These are phyloP conservation scores for Aureobasidium sp. DNA, from an alignment of 2,329 filamentous ascomycete species.

Conservation along the genomic window DNA sequence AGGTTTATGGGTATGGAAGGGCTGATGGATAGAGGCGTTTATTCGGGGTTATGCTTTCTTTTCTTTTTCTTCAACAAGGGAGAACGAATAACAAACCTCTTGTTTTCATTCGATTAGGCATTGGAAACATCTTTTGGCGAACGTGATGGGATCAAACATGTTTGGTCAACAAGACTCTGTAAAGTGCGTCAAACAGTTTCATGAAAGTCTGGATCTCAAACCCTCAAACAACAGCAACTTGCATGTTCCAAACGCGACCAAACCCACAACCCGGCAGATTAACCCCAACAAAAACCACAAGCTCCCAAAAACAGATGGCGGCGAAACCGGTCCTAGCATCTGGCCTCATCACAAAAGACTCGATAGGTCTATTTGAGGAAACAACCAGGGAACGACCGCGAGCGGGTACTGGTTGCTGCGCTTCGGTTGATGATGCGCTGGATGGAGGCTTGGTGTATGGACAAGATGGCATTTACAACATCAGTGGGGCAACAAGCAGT, in stretches of 20 bases:
- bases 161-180: not conserved
- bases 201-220: not conserved
- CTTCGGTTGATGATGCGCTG: constrained; percentile 29
- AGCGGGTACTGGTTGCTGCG: constrained; percentile 22
- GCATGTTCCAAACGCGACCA: not conserved
- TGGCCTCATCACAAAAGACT: not conserved
- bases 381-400: not conserved
- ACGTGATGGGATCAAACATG: not conserved
- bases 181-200: not conserved
- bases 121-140: not conserved
- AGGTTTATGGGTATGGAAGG: not conserved
- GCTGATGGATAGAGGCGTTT: not conserved
- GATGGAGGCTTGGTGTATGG: constrained; percentile 30
- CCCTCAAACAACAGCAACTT: not conserved
- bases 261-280: not conserved
- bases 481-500: constrained; percentile 26
- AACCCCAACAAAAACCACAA: not conserved
- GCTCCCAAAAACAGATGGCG: not conserved
- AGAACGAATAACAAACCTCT: not conserved
- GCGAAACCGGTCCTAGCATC: not conserved
- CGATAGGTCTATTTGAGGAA: not conserved
- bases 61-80: not conserved
- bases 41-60: not conserved
- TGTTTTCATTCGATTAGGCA: not conserved
- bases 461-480: constrained; percentile 25